Percentiles rank a stretch among this genome's conserved stretches.
Evolutionary conservation across 495 filamentous ascomycete species (phyloP).

Genomic region (Aeminium ludgeri): DNA sequence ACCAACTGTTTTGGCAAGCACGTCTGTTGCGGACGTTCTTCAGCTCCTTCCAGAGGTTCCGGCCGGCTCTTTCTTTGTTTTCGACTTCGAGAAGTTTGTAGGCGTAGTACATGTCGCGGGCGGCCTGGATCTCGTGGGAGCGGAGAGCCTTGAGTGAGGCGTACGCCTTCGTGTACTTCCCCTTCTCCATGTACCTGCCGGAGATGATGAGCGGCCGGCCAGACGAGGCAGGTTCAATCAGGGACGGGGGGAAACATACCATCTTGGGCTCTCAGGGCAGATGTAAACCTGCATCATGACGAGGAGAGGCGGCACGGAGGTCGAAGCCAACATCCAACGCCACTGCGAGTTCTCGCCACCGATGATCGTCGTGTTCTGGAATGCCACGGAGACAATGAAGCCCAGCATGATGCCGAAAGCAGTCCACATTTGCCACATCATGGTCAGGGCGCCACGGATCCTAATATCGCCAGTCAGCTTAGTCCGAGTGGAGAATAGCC

Average conservation of each 20-base stretch:
- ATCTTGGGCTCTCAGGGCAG: constrained; percentile 62
- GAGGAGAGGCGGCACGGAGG: constrained; percentile 55
- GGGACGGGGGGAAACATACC: constrained; percentile 28
- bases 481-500: too few relatives aligned
- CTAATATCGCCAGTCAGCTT: too few relatives aligned
- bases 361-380: constrained; percentile 39
- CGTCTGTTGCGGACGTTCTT: constrained; percentile 40
- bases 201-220: not conserved
- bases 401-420: constrained; percentile 50
- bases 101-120: constrained; percentile 61
- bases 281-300: constrained; percentile 53
- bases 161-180: constrained; percentile 14
- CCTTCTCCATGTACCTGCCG: constrained; percentile 29
- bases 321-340: constrained; percentile 71
- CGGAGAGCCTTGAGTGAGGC: constrained; percentile 29
- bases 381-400: constrained; percentile 50
- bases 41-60: constrained; percentile 34
- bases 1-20: constrained; percentile 45
- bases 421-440: constrained; percentile 78
- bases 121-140: constrained; percentile 49
- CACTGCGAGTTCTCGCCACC: constrained; percentile 26
- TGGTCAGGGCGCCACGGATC: constrained; percentile 51
- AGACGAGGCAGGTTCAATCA: not conserved
- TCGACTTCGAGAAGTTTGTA: constrained; percentile 29
- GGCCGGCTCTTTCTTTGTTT: constrained; percentile 21